Conservation (phyloP, 2,329 filamentous ascomycete genomes). For the Arthroderma sp. region DNA sequence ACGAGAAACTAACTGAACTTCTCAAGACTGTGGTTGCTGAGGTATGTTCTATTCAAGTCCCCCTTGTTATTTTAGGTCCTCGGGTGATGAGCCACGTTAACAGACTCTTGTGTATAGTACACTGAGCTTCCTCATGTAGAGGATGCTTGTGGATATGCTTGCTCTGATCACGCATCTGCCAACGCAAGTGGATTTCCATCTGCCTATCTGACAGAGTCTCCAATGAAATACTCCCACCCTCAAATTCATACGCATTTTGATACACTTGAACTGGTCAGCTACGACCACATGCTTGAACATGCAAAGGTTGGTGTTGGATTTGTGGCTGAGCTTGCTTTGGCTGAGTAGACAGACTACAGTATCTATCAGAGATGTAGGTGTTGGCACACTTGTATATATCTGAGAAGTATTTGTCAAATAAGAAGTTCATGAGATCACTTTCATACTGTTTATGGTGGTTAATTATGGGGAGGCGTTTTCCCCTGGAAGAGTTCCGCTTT, state of each 20-base stretch:
- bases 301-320: conserved; percentile 70
- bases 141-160: conserved; percentile 80
- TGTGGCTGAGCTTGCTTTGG: conserved; percentile 68
- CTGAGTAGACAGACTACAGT: no score
- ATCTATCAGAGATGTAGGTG: no score
- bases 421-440: no score
- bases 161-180: conserved; percentile 55
- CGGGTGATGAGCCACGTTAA: not conserved
- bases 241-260: conserved; percentile 64
- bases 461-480: no score
- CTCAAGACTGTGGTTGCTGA: conserved; percentile 77
- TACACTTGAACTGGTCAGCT: conserved; percentile 57
- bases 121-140: conserved; percentile 77
- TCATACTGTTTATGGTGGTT: no score
- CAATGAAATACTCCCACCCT: conserved; percentile 49
- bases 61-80: not conserved
- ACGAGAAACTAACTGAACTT: conserved; percentile 68
- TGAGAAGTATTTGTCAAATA: no score
- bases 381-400: no score
- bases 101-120: conserved; percentile 42
- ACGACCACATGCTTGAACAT: conserved; percentile 87
- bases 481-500: no score
- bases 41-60: conserved; percentile 22
- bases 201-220: conserved; percentile 50
- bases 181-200: conserved; percentile 53